phyloP scores from a whole-genome alignment of 2,329 filamentous ascomycete genomes.

The Xylariaceae sp. region DNA sequence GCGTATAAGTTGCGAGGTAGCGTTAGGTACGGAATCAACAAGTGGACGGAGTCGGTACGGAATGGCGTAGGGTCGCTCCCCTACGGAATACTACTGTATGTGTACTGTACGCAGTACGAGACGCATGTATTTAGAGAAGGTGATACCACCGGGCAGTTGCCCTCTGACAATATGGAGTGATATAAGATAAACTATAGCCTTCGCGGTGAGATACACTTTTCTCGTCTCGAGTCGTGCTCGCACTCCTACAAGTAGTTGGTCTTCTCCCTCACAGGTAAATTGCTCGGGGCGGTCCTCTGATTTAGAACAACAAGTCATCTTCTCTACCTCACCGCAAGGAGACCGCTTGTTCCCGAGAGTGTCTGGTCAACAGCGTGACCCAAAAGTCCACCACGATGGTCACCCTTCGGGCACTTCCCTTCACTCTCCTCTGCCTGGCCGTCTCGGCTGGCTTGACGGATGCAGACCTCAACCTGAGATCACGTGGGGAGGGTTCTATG shows the following conservation, averaged over 20 bases:
- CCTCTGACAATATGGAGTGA: background rate
- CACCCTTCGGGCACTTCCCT: slow-evolving; percentile 34
- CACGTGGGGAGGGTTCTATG: slow-evolving; percentile 19
- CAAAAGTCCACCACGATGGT: slow-evolving; percentile 32
- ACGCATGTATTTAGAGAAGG: background rate
- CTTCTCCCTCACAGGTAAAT: background rate
- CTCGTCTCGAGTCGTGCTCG: background rate
- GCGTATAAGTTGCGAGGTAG: no score
- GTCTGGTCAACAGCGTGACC: background rate
- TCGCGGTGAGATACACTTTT: background rate
- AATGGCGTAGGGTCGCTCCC: background rate
- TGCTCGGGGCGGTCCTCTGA: background rate
- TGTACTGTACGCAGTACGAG: background rate
- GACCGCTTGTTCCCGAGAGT: background rate
- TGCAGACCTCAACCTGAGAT: slow-evolving; percentile 25
- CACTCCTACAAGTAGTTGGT: background rate
- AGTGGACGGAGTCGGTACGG: background rate
- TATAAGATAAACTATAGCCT: no score
- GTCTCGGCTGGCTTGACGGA: slow-evolving; percentile 35
- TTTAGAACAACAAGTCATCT: background rate
- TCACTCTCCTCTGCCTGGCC: slow-evolving; percentile 29
- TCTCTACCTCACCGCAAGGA: background rate
- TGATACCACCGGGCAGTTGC: background rate
- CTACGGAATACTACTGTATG: background rate
- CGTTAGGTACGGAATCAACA: background rate